Percentiles rank a stretch among this genome's conserved stretches.
Conservation (phyloP, 441 rosid species). For the Macaranga tanarius region DNA sequence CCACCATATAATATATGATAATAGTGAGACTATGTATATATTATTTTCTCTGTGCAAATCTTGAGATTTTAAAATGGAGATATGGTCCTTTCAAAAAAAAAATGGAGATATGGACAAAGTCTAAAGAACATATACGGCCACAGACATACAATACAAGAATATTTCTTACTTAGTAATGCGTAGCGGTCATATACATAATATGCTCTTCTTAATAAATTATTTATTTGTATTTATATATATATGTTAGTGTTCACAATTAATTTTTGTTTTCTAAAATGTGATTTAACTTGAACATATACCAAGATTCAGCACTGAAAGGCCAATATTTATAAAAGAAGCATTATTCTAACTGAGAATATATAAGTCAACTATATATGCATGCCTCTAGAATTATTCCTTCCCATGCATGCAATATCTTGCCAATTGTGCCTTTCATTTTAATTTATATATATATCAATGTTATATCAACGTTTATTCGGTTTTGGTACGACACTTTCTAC, state of each 20-base stretch:
- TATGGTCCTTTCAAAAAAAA: no score
- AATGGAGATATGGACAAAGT: slow-evolving; percentile 6
- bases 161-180: not conserved
- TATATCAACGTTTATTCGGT: not conserved
- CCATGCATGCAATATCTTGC: not conserved
- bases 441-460: not conserved
- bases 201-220: not conserved
- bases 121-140: not conserved
- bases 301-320: slow-evolving; percentile 6
- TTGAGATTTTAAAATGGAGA: slow-evolving; percentile 1
- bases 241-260: no score
- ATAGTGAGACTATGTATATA: not conserved
- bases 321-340: not conserved
- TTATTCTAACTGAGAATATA: not conserved
- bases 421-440: not conserved
- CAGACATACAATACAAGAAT: not conserved
- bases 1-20: not conserved
- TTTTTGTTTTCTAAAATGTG: no score
- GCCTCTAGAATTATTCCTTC: slow-evolving; percentile 8
- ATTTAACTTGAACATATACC: not conserved
- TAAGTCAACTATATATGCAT: slow-evolving; percentile 3
- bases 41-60: not conserved
- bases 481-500: not conserved
- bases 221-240: no score
- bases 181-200: not conserved